A percentile compares a stretch with the other conserved stretches of the same genome.
phyloP scores from a whole-genome alignment of 176 grass and related monocot species.

The Avena insularis region DNA sequence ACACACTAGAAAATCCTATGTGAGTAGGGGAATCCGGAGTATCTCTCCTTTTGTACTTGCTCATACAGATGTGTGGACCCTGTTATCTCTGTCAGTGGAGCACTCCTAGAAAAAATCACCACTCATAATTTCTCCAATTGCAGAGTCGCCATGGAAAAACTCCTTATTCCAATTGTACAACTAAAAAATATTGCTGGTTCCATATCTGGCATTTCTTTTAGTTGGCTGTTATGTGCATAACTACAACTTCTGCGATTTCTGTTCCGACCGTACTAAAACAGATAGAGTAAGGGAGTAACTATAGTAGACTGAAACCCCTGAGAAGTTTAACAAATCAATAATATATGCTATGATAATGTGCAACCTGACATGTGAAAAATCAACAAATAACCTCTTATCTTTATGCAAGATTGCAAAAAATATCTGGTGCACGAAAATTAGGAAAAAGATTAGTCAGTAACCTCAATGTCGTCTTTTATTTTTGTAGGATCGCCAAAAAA shows the following conservation, averaged over 20 bases:
- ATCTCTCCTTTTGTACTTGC: too few relatives aligned
- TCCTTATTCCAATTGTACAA: background rate
- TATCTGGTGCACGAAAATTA: conserved; percentile 18
- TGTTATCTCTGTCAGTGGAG: too few relatives aligned
- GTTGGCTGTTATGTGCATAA: background rate
- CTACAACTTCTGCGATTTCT: background rate
- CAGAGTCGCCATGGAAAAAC: background rate
- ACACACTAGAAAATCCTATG: too few relatives aligned
- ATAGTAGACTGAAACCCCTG: background rate
- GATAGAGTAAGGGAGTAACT: background rate
- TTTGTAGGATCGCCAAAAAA: conserved; percentile 52
- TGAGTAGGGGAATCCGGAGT: too few relatives aligned
- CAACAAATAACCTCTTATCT: background rate
- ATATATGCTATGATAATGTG: background rate
- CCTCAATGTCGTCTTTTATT: conserved; percentile 40
- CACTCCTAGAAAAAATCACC: background rate
- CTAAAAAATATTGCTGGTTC: background rate
- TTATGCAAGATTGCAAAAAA: background rate
- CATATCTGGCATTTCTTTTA: background rate
- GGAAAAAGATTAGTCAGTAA: conserved; percentile 33
- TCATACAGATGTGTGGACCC: too few relatives aligned
- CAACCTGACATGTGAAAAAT: background rate
- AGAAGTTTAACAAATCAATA: background rate
- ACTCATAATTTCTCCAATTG: background rate
- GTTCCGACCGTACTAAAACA: background rate